Evolutionary conservation across 2,329 filamentous ascomycete genomes (phyloP), one percentile per base, ranked within the genome.

Genomic region (Diaporthe sp.): DNA sequence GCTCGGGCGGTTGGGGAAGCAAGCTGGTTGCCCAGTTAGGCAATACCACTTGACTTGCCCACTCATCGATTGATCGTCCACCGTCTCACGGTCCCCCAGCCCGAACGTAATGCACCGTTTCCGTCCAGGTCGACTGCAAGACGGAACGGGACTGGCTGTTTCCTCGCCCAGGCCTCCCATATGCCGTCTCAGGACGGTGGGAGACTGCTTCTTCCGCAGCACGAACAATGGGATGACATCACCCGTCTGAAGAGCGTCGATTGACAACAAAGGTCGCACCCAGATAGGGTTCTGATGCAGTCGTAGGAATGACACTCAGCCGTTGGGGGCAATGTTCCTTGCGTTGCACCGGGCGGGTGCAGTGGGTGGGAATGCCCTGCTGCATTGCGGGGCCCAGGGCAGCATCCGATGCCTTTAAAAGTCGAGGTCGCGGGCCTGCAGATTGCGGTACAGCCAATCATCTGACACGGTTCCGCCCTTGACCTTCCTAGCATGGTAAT

Each of bases 371-470:
- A 47, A n/a, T 12, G 61, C 37, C 44, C 44, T 27, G 30, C 44
- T 51, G 44, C 19, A 37, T 51, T 51, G 63, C 47, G 63, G 63
- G 47, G 63, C 63, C 59, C 44, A 51, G 63, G 69, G 39, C 69
- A 61, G 55, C 69, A 51, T 59, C 50, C 69, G 55, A 71, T 71
- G 35, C 69, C 69, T 71, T 61, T 51, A 50, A 47, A n/a, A 71
- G 55, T 59, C 69, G 58, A 71, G 55, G 69, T 71, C 69, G 69
- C 69, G 69, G 61, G 47, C 69, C 25, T 71, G 69, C 69, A 71
- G 55, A 39, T 51, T 30, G 55, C 68, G 30, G 55, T 19, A 22
- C 55, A 39, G 69, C 69, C 69, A 71, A 71, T 71, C 69, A 71
- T 39, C 69, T 71, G 69, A 71, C 69, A 71, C 69, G 55, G 50